Base-by-base conservation (phyloP, 306 rosid genomes). In the Gastrolobium bilobum region DNA sequence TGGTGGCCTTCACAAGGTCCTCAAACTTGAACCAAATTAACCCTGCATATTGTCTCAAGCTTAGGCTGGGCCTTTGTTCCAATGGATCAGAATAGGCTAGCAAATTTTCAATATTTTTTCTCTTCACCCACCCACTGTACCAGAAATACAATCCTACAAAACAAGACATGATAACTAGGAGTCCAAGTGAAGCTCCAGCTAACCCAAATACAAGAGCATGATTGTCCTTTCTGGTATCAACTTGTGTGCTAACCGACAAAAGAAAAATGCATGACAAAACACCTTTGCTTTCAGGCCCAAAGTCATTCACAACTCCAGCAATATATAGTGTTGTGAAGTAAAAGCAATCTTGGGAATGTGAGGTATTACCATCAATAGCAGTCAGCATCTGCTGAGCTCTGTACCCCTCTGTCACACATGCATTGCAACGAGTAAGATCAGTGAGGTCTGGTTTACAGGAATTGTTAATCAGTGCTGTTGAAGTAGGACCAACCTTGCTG, bases 1-100 rank as follows among this genome's bases (percentile, higher is more conserved):
- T 42, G 2, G 99, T 93, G 20, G 90, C 99, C 83, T 81, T 91
- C 82, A 88, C 89, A 70, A 93, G 93, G n/a, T 90, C 98, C 85
- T 93, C 86, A 82, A 93, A 83, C 29, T 95, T 87, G 73, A 90
- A 95, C 99, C 94, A 90, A 81, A 90, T 89, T n/a, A 94, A 87
- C 38, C 90, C 93, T 3, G 93, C 75, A 71, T 91, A 89, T 7
- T 98, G 92, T 48, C 90, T 88, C 79, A 90, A 77, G 63, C 91
- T 84, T 33, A 82, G 82, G 74, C 86, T 86, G 42, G 87, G 82
- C 63, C 87, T 84, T 38, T 70, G 83, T n/a, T 79, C 97, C 57
- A 78, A 82, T 73, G 84, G 65, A 50, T 84, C 90, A 73, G 65
- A 52, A 66, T 78, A 85, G 30, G 65, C 61, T 20, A 59, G 54